Percentiles rank a stretch among this genome's conserved stretches.
Evolutionary conservation across 2,329 filamentous ascomycete genomes (phyloP).

Genomic region (Penicillium sp.): DNA sequence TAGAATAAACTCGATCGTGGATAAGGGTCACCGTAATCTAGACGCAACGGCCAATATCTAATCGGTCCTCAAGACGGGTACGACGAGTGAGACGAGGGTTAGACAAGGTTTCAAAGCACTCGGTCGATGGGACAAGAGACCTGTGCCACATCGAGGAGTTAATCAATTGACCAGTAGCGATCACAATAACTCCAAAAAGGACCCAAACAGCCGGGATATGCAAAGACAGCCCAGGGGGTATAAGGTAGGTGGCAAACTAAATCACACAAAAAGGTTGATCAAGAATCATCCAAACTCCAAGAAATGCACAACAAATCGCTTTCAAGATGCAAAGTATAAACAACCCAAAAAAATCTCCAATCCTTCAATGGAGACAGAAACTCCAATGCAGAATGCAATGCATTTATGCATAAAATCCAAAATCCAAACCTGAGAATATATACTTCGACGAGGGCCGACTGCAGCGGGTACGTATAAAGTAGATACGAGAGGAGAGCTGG

Average conservation of each 20-base stretch:
- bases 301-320: constrained; percentile 2
- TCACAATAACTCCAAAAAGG: constrained; percentile 8
- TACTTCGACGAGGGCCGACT: background rate
- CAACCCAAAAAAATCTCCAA: constrained; percentile 1
- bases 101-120: constrained; percentile 24
- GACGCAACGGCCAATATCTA: background rate
- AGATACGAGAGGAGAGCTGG: background rate
- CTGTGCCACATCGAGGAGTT: constrained; percentile 28
- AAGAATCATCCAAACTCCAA: constrained; percentile 7
- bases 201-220: constrained; percentile 14
- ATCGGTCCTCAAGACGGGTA: constrained; percentile 9
- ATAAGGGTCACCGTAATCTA: background rate
- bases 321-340: constrained; percentile 9
- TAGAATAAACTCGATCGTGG: background rate
- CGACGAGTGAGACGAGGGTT: constrained; percentile 15
- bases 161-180: constrained; percentile 25
- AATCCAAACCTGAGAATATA: constrained; percentile 1
- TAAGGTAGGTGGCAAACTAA: constrained; percentile 13
- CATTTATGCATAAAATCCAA: background rate
- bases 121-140: constrained; percentile 24
- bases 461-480: background rate
- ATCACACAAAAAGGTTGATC: constrained; percentile 14
- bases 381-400: constrained; percentile 13
- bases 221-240: constrained; percentile 21
- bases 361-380: constrained; percentile 1